Base-by-base conservation (phyloP, 805 yeast genomes). In the Yarrowia deformans region DNA sequence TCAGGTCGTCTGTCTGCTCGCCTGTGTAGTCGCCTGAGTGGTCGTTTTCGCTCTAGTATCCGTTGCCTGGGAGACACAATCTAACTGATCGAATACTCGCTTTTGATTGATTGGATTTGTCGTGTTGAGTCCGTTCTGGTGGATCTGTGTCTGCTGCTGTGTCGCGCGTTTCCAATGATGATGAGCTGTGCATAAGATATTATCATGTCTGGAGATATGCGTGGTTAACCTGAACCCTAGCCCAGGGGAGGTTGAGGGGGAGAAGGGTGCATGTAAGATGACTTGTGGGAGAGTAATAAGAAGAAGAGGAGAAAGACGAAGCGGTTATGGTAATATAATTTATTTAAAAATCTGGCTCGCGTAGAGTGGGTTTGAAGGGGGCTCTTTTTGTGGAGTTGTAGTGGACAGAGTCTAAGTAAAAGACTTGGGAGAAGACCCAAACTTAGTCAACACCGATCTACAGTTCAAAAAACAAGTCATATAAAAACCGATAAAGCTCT, bases 181-280 rank as follows among this genome's bases (percentile, higher is more conserved):
- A 39, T 54, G 60, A 37, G 34, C 45, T 54, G 60, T 54, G 60
- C 60, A 54, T 37, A 37, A 54, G 45, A 39, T 54, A 19, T 54
- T 45, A 12, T 9, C 14, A 23, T 32, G 37, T n/a, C 35, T 35
- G 60, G 60, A 54, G 60, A 42, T 42, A 42, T 56, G 48, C 64
- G 49, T 42, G 19, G 49, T 56, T 40, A 34, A 42, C 49, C 45
- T 10, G 40, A 29, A 32, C 64, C 64, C 64, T 56, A 56, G 32
- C 64, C 64, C 49, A 16, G 49, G 14, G 19, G 23, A 18, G 18
- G 40, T 39, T 39, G 40, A 10, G n/a, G 43, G 13, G 10, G 40
- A 10, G 35, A 16, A 19, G 13, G 48, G 29, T 9, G 48, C 2
- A 6, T 5, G 6, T 16, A 13, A 10, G 10, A 13, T 14, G 37